Evolutionary conservation across 768 basidiomycete species (phyloP).

Genomic region (Pleurotus pulmonarius): DNA sequence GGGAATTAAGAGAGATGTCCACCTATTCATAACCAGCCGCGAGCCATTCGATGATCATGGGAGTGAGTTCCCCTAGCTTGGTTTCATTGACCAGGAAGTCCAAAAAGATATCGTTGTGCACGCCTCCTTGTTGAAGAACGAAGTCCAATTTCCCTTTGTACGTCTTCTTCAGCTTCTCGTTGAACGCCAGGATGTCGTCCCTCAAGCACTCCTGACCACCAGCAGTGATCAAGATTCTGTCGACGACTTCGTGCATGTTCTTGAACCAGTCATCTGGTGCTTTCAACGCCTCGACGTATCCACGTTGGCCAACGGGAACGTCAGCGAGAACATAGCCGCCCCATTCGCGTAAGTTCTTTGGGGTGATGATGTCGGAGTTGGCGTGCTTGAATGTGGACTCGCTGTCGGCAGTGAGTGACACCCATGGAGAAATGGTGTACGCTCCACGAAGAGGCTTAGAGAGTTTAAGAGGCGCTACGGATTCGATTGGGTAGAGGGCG

Average conservation of each 20-base stretch:
- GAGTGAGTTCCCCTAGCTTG: conserved; percentile 10
- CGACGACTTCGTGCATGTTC: conserved; percentile 19
- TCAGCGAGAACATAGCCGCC: conserved; percentile 12
- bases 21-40: conserved; percentile 1
- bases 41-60: conserved; percentile 10
- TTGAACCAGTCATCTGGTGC: conserved; percentile 25
- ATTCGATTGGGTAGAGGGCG: conserved; percentile 29
- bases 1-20: no score
- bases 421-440: conserved; percentile 31
- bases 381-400: conserved; percentile 10
- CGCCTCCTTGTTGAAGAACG: conserved; percentile 13
- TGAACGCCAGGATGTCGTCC: conserved; percentile 22
- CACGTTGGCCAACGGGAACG: conserved; percentile 11
- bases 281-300: conserved; percentile 21
- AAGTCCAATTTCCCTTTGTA: conserved; percentile 10
- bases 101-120: conserved; percentile 14
- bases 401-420: conserved; percentile 15
- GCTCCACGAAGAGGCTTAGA: conserved; percentile 23
- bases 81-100: conserved; percentile 13
- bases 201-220: conserved; percentile 23
- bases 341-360: conserved; percentile 13
- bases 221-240: conserved; percentile 22
- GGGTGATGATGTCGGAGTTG: conserved; percentile 19
- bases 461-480: conserved; percentile 20
- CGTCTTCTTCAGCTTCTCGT: conserved; percentile 10